Base-by-base conservation (phyloP, 345 rosid genomes). In the Brassica nigra region DNA sequence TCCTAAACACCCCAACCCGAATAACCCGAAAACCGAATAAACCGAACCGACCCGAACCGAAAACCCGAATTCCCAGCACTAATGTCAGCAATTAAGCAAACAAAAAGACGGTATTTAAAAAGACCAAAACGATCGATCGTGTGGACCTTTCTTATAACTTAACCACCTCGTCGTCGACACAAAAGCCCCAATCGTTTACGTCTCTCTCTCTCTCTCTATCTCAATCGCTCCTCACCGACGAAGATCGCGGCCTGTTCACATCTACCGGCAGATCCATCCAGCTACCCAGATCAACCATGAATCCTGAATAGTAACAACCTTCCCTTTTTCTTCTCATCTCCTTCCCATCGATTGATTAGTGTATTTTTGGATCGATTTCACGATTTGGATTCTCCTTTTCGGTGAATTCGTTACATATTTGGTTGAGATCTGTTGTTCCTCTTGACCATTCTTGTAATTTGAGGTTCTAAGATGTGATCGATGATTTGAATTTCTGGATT, bases 271-370 rank as follows among this genome's bases (percentile, higher is more conserved):
- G 74, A 62, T 78, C 82, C 73, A 31, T 69, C 29, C 75, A 47
- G 71, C 76, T 74, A 49, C 18, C 31, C 73, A 61, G 62, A 68
- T 72, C 86, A 74, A 80, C 55, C 88, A 95, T 95, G 99, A 95
- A 90, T 89, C 91, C 92, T 71, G 99, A 95, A 88, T 95, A 95
- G 99, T 95, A 90, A 89, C 74, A 66, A 16, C 83, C 66, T 75
- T 64, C 9, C 4, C 14, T 62, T 2, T 36, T 62, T 16, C 2
- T 8, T 2, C 63, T 55, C 65, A 7, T 55, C 12, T 70, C 23
- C 3, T 71, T 55, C 28, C 57, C 67, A 69, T 70, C 73, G 73
- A 55, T 66, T 61, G 55, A 62, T 23, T 23, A 23, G 27, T 23
- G 27, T 23, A 23, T 23, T 52, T 34, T 15, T 28, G 62, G 57